Base-by-base conservation (phyloP, 768 basidiomycete genomes). In the Naganishia kalamii region DNA sequence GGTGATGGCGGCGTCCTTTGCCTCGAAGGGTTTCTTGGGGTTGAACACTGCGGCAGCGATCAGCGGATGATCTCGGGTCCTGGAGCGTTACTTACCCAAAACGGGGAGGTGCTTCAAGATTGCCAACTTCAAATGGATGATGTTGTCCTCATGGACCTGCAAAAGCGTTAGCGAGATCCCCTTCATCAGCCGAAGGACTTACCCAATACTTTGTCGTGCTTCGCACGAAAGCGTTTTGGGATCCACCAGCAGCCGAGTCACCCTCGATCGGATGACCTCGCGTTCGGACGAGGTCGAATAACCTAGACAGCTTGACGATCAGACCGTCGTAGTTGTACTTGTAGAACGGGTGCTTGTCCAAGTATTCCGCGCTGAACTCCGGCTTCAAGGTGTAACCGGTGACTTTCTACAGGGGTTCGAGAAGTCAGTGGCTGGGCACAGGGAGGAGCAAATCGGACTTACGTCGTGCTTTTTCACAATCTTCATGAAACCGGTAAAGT, bases 181-280 rank as follows among this genome's bases (percentile, higher is more conserved):
- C 5, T 37, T 37, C 1, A 23, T 11, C 21, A 54, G 41, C 35
- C 25, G 12, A 35, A n/a, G n/a, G 19, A 71, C 77, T 59, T 75
- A 90, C 94, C 96, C 96, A 99, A 74, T 99, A 99, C 77, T 99
- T 99, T 12, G 96, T 98, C 35, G 96, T 99, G 79, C 96, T 92
- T 43, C 96, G 80, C n/a, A 97, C 90, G 73, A 99, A 99, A 1
- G 94, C 96, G 70, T 89, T 96, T 81, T 99, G 96, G 70, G 80
- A 88, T 0, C 94, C 93, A 30, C 96, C 96, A 0, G 96, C 96
- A 70, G 87, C 87, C 1, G 92, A 85, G 74, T 99, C 96, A 25
- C 96, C 96, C 64, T 88, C 85, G 1, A 91, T 87, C 11, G 96
- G 96, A 74, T 97, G 90, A 0, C 96, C 96, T 60, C 96, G 82